Conservation (phyloP, 257 asterid genomes). For the Avicennia marina region DNA sequence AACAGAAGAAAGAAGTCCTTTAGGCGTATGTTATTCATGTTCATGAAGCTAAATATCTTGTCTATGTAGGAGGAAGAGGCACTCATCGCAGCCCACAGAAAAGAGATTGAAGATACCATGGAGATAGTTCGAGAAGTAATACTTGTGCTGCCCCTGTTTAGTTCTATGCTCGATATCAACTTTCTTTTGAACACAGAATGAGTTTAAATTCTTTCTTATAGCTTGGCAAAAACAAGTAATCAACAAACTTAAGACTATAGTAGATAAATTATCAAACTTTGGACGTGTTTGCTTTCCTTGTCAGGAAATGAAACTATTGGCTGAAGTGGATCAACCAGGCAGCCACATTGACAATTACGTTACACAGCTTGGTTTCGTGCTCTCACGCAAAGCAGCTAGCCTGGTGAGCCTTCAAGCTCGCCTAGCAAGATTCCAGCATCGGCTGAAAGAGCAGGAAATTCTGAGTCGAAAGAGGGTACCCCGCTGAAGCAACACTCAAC, state of each 20-base stretch:
- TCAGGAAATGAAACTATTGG: slow-evolving; percentile 96
- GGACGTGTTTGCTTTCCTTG: slow-evolving; percentile 19
- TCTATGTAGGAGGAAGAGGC: slow-evolving; percentile 85
- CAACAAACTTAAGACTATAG: neutral
- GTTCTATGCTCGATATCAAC: neutral
- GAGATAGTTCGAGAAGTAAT: slow-evolving; percentile 94
- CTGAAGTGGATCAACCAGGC: slow-evolving; percentile 95
- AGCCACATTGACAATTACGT: slow-evolving; percentile 86
- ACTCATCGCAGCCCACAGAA: slow-evolving; percentile 85
- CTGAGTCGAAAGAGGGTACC: slow-evolving; percentile 80
- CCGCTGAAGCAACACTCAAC: slow-evolving; percentile 31
- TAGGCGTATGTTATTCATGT: no score
- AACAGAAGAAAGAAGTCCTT: no score
- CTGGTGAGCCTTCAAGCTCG: slow-evolving; percentile 95
- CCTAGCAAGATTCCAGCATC: slow-evolving; percentile 96
- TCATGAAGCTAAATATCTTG: slow-evolving; percentile 9
- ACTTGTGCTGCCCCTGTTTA: slow-evolving; percentile 6
- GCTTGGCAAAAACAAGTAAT: no score
- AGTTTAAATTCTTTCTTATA: no score
- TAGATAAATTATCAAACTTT: neutral
- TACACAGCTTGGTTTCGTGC: slow-evolving; percentile 79
- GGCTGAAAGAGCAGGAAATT: slow-evolving; percentile 90
- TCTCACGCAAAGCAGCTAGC: slow-evolving; percentile 92
- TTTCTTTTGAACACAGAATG: no score
- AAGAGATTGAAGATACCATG: slow-evolving; percentile 95